These are phyloP conservation scores for Geotrichum candidum DNA, from an alignment of 1,139 yeast species.

Conservation along the genomic window DNA sequence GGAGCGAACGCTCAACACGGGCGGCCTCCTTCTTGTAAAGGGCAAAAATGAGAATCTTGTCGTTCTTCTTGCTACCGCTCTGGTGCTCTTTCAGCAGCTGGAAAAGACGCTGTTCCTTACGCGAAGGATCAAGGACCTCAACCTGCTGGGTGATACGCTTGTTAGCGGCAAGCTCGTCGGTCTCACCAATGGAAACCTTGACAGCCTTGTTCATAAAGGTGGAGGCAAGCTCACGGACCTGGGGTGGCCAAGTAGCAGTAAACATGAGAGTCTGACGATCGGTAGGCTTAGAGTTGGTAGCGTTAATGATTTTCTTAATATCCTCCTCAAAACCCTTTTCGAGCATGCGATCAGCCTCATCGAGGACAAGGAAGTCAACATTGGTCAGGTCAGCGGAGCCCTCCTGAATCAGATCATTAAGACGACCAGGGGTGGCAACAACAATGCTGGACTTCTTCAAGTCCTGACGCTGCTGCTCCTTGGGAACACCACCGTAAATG, in stretches of 20 bases:
- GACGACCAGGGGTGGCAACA: constrained; percentile 96
- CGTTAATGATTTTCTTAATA: constrained; percentile 70
- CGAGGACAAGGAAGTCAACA: constrained; percentile 77
- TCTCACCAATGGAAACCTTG: constrained; percentile 86
- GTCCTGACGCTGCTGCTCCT: constrained; percentile 77
- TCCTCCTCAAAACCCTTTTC: constrained; percentile 97
- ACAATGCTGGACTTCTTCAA: constrained; percentile 65
- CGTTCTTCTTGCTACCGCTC: constrained; percentile 53
- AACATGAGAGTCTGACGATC: constrained; percentile 81
- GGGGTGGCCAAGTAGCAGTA: constrained; percentile 87
- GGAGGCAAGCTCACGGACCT: constrained; percentile 71
- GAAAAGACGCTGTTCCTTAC: constrained; percentile 71
- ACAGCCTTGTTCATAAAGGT: constrained; percentile 80
- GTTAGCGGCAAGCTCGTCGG: constrained; percentile 91
- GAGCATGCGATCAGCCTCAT: constrained; percentile 98
- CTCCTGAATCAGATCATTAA: constrained; percentile 84
- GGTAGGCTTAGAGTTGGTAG: constrained; percentile 38
- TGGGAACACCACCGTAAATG: constrained; percentile 95
- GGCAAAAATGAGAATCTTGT: constrained; percentile 86
- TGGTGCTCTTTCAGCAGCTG: constrained; percentile 72
- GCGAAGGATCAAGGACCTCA: constrained; percentile 81
- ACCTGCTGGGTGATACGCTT: constrained; percentile 89
- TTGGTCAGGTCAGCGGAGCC: constrained; percentile 67
- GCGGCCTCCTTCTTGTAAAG: constrained; percentile 94
- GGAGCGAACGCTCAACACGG: constrained; percentile 72